These are phyloP conservation scores for Noccaea bulbosa DNA, from an alignment of 345 rosid species.

Conservation along the genomic window DNA sequence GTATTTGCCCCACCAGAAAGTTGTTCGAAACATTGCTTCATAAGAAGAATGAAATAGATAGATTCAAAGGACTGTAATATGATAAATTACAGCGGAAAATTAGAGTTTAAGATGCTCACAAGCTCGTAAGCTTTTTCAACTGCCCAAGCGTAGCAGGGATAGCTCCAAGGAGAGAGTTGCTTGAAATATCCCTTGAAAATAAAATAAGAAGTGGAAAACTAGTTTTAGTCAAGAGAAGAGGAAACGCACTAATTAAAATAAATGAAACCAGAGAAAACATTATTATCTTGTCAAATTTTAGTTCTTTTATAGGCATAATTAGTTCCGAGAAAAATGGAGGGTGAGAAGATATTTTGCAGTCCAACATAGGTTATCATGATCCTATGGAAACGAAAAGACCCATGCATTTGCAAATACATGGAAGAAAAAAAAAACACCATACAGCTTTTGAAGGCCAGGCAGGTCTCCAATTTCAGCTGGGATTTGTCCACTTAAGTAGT, in stretches of 20 bases:
- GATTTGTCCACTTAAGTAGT: slow-evolving; percentile 75
- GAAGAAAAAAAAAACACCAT: slow-evolving; percentile 47
- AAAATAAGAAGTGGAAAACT: neutral
- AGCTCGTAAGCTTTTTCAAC: slow-evolving; percentile 55
- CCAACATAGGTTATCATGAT: slow-evolving; percentile 21
- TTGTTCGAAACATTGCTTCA: slow-evolving; percentile 88
- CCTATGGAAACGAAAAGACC: slow-evolving; percentile 12
- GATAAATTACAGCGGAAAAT: neutral
- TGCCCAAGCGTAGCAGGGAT: slow-evolving; percentile 81
- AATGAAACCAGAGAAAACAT: neutral
- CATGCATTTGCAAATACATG: neutral
- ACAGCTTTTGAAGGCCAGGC: slow-evolving; percentile 69
- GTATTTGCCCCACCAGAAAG: slow-evolving; percentile 80
- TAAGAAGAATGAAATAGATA: slow-evolving; percentile 30
- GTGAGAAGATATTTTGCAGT: slow-evolving; percentile 6
- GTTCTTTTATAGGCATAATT: neutral
- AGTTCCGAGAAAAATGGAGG: neutral
- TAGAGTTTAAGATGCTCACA: slow-evolving; percentile 41
- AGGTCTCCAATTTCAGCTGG: slow-evolving; percentile 85
- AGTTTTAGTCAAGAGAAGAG: neutral
- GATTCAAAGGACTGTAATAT: slow-evolving; percentile 12
- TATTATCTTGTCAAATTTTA: neutral
- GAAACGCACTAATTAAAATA: neutral
- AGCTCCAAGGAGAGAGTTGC: slow-evolving; percentile 72
- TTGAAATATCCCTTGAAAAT: slow-evolving; percentile 71